phyloP scores from a whole-genome alignment of 805 yeast genomes.

The Ogataea minuta region DNA sequence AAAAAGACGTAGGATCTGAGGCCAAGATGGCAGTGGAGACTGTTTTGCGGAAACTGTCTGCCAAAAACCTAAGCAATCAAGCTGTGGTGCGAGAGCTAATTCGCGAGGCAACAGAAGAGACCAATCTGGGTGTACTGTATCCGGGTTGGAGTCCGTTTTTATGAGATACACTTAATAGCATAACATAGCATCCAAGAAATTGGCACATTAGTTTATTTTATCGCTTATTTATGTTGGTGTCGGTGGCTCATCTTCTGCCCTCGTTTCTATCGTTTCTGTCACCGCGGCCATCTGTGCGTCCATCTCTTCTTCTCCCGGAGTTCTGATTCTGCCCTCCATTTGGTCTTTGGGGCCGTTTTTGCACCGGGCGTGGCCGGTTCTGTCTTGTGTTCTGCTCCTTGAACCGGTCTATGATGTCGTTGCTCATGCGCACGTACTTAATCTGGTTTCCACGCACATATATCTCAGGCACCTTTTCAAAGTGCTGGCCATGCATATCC shows the following conservation, averaged over 20 bases:
- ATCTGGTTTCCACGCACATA: slow-evolving; percentile 86
- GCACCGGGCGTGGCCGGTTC: slow-evolving; percentile 24
- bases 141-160: slow-evolving; percentile 85
- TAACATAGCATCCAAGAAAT: background rate
- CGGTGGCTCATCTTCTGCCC: slow-evolving; percentile 1
- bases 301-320: slow-evolving; percentile 22
- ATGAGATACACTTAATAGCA: slow-evolving; percentile 24
- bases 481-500: slow-evolving; percentile 58
- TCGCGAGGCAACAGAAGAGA: slow-evolving; percentile 66
- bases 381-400: slow-evolving; percentile 56
- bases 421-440: slow-evolving; percentile 72
- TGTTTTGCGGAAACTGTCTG: slow-evolving; percentile 67
- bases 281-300: slow-evolving; percentile 10
- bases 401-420: slow-evolving; percentile 72
- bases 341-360: slow-evolving; percentile 24
- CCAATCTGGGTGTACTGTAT: slow-evolving; percentile 70
- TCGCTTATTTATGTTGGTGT: slow-evolving; percentile 1
- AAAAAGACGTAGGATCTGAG: slow-evolving; percentile 49
- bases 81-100: slow-evolving; percentile 82
- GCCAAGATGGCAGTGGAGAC: slow-evolving; percentile 75
- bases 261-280: slow-evolving; percentile 8
- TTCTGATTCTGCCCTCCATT: slow-evolving; percentile 19
- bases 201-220: background rate
- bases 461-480: slow-evolving; percentile 63
- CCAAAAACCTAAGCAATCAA: slow-evolving; percentile 71